A percentile compares a stretch with the other conserved stretches of the same genome.
Conservation (phyloP, 2,329 filamentous ascomycete genomes). For the Thielaviopsis ethacetica region DNA sequence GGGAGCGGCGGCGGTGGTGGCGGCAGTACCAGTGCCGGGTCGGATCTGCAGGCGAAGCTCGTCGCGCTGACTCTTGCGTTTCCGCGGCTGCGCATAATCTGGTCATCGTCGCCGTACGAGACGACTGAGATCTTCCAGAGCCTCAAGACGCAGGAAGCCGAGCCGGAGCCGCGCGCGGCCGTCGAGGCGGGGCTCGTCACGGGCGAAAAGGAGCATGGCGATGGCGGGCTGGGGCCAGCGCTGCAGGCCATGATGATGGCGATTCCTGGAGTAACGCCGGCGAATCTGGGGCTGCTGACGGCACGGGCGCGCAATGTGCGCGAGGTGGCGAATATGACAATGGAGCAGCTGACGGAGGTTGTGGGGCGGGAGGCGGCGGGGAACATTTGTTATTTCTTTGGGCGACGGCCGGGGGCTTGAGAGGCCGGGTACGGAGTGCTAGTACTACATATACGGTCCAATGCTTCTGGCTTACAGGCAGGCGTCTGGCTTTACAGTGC, state of each 20-base stretch:
- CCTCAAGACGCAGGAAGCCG: conserved; percentile 74
- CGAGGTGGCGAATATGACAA: conserved; percentile 76
- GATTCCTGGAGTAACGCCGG: conserved; percentile 70
- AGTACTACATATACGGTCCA: too few species aligned
- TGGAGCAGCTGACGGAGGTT: conserved; percentile 52
- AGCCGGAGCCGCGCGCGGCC: conserved; percentile 79
- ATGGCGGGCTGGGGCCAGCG: conserved; percentile 5
- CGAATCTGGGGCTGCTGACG: conserved; percentile 58
- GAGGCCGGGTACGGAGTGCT: too few species aligned
- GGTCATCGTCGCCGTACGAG: conserved; percentile 85
- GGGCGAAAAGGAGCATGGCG: conserved; percentile 20
- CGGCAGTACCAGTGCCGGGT: conserved; percentile 38
- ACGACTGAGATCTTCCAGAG: conserved; percentile 94
- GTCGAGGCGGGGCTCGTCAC: conserved; percentile 64
- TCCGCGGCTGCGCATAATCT: conserved; percentile 76
- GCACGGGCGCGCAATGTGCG: conserved; percentile 58
- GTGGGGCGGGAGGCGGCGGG: conserved; percentile 65
- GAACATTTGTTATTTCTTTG: conserved; percentile 70
- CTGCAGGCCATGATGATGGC: conserved; percentile 34
- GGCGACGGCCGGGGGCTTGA: conserved; percentile 33
- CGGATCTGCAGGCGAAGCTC: conserved; percentile 79
- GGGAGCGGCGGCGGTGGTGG: conserved; percentile 14
- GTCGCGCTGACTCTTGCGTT: conserved; percentile 88
- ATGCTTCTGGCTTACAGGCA: too few species aligned
- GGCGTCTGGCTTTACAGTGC: too few species aligned